Evolutionary conservation across 768 basidiomycete species (phyloP), one percentile per base, ranked within the genome.

Genomic region (Imleria badia): DNA sequence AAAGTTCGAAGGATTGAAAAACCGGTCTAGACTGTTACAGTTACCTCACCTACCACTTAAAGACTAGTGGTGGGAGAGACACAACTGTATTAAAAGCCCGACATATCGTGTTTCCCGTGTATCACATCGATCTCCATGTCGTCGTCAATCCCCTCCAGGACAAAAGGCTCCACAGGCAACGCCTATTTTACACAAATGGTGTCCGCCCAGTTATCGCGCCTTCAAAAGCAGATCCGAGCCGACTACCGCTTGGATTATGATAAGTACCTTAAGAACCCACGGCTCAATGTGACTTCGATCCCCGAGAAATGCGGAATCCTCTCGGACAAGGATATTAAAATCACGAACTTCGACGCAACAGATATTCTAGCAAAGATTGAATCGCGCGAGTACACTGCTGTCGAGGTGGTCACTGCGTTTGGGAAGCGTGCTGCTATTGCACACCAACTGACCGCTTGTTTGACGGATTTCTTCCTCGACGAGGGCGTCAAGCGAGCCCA

Each of bases 341-440:
- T 75, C 3, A 75, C 75, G 3, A 61, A 65, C 15, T 61, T 72
- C 4, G 76, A 77, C 38, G 73, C 75, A 17, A 75, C 72, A 15
- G 67, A 59, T 6, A 48, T 77, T 26, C 47, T 69, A 15, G 45
- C 60, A 38, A 54, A 57, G 8, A 69, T 76, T 39, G 66, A 66
- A 7, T 54, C 49, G 5, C 66, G 70, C 12, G 38, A 68, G 46
- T 64, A 71, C 29, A 70, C 74, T 0, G 72, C 76, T 1, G 76
- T 78, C 8, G 69, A 72, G 17, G 75, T 76, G 22, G 69, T 72
- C 6, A 65, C 61, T 13, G 79, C 80, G 1, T 81, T 76, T 54
- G 74, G 65, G 50, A 80, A 80, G 63, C 69, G 82, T 17, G 81
- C 81, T 11, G 74, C 75, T 15, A 73, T 83, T 46, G 81, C 80